Percentiles rank a stretch among this genome's conserved stretches.
Evolutionary conservation across 2,329 filamentous ascomycete genomes (phyloP).

Genomic region (Colletotrichum sp.): DNA sequence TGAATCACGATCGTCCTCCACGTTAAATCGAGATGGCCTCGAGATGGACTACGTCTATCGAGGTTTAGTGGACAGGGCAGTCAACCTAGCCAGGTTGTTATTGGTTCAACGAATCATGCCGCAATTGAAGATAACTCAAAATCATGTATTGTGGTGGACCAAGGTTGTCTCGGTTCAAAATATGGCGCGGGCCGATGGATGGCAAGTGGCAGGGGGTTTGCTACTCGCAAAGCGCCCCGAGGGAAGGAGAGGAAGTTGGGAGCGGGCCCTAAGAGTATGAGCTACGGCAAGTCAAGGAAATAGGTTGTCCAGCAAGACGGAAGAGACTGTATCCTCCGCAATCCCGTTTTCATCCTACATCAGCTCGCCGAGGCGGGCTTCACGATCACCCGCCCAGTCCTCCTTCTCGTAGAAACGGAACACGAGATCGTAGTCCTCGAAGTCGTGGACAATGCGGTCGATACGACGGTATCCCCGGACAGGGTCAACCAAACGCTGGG

Average conservation of each 20-base stretch:
- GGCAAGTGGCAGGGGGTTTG: not conserved
- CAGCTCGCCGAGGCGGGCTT: conserved; percentile 60
- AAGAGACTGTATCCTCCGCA: not conserved
- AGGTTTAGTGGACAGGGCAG: not conserved
- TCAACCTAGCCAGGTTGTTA: not conserved
- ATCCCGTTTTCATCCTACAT: conserved; percentile 26
- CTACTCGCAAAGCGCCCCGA: not conserved
- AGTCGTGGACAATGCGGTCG: conserved; percentile 94
- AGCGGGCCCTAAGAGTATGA: not conserved
- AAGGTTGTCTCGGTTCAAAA: not conserved
- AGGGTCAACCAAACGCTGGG: conserved; percentile 69
- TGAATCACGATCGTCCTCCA: not conserved
- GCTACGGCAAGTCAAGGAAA: not conserved
- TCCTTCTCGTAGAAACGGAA: conserved; percentile 96
- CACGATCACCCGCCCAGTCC: conserved; percentile 68
- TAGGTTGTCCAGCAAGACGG: not conserved
- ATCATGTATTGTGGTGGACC: not conserved
- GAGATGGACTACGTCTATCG: not conserved
- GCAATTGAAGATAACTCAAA: not conserved
- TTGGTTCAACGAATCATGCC: not conserved
- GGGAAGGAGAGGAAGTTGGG: not conserved
- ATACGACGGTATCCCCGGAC: conserved; percentile 87
- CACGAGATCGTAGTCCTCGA: conserved; percentile 95
- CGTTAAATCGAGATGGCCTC: not conserved
- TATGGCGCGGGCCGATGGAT: not conserved